Evolutionary conservation across 2,329 filamentous ascomycete species (phyloP), one percentile per base, ranked within the genome.

Genomic region (Fusarium nurragi): DNA sequence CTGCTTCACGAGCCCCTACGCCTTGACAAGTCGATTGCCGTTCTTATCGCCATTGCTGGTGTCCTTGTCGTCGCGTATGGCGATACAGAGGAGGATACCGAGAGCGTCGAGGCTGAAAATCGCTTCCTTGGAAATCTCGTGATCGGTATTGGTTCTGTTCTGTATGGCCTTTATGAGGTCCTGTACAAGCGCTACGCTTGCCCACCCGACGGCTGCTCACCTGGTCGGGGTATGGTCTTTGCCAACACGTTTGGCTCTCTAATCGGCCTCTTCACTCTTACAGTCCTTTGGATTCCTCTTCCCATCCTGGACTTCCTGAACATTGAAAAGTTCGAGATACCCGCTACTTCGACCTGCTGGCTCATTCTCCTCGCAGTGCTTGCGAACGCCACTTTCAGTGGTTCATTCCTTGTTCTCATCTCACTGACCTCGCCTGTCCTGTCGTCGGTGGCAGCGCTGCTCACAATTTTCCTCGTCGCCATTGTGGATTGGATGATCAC

Each of bases 111-210:
- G 16, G 87, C 87, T 0, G 84, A 85, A 40, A 89, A 89, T 67
- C 86, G 93, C 18, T 85, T 94, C 13, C 76, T 94, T 1, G 95
- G 95, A 8, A 99, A 99, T 74, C 79, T 98, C 36, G 86, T 99
- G 71, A 99, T 99, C 71, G 94, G 94, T 32, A 78, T 92, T 22
- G 95, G 95, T 11, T 95, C 91, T 67, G 89, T 99, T 8, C 84
- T 99, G 18, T 99, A 99, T 76, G 95, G 95, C 1, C 88, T 99
- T 44, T 99, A 99, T 78, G 95, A 99, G 77, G 95, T 99, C 7
- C 78, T 99, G 36, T 99, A 99, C 81, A 99, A 99, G 83, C 89
- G 90, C 59, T 88, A 89, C 59, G 94, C 94, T 14, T 99, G 95
- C 75, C 95, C 95, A 12, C 95, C 95, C 0, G 94, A 97, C 68